phyloP scores from a whole-genome alignment of 2,329 filamentous ascomycete species.

The Dactylella cylindrospora region DNA sequence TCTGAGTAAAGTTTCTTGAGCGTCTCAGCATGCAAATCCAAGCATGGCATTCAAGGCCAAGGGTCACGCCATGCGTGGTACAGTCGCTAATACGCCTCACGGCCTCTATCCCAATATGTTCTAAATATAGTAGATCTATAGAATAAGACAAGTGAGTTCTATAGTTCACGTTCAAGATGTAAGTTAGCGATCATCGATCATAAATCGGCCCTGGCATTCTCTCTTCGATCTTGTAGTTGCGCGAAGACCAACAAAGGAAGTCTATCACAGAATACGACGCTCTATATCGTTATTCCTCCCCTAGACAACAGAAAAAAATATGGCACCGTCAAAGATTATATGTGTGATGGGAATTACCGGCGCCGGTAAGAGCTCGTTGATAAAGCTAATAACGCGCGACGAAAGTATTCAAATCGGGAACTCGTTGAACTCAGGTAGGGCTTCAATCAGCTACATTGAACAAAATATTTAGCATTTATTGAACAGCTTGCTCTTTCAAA shows the following conservation, averaged over 20 bases:
- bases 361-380: conserved; percentile 52
- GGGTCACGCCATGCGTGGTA: too few species aligned
- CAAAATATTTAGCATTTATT: neutral
- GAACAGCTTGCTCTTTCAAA: neutral
- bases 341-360: conserved; percentile 50
- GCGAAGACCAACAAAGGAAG: too few species aligned
- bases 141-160: too few species aligned
- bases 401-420: conserved; percentile 50
- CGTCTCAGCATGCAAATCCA: too few species aligned
- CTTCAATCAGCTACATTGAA: neutral
- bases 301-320: neutral
- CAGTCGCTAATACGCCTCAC: too few species aligned
- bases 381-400: conserved; percentile 50
- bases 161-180: neutral
- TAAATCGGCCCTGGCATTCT: conserved; percentile 3
- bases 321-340: neutral
- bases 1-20: too few species aligned
- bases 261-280: neutral
- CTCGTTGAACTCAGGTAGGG: conserved; percentile 49
- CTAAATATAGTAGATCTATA: too few species aligned
- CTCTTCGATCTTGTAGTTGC: too few species aligned
- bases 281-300: neutral
- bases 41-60: too few species aligned
- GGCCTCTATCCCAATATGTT: too few species aligned
- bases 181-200: neutral